Evolutionary conservation across 2,329 filamentous ascomycete species (phyloP).

Genomic region (Juglanconis sp.): DNA sequence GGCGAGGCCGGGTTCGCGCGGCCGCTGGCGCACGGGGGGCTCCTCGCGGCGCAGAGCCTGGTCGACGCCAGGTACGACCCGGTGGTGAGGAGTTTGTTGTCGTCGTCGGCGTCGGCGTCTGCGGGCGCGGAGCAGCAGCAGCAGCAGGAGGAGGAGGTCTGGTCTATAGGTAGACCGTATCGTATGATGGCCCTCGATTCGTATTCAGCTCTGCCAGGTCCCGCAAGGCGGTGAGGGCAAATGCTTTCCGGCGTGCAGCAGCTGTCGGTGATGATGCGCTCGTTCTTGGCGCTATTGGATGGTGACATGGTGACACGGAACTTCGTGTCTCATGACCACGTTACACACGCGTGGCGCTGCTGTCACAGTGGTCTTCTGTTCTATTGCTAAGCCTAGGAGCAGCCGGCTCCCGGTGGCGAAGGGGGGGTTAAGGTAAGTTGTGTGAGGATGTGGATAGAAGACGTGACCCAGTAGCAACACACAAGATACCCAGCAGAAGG

Average conservation of each 20-base stretch:
- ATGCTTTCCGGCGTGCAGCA: no score
- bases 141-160: no score
- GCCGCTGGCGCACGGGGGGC: constrained; percentile 56
- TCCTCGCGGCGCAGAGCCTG: constrained; percentile 50
- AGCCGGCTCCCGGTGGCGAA: not conserved
- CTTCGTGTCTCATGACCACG: not conserved
- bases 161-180: no score
- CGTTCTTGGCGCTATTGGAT: no score
- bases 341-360: not conserved
- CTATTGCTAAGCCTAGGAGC: not conserved
- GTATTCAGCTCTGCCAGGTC: no score
- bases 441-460: not conserved
- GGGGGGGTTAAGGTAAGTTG: not conserved
- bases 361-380: not conserved
- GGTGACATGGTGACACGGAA: no score
- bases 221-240: no score
- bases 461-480: not conserved
- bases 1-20: constrained; percentile 66
- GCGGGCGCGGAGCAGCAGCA: no score
- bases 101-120: no score
- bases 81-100: constrained; percentile 63
- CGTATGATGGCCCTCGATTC: no score
- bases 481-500: not conserved
- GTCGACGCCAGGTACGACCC: constrained; percentile 66
- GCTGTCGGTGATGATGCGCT: no score